Conservation (phyloP, 192 early-diverging fungal species). For the Backusella tuberculispora region DNA sequence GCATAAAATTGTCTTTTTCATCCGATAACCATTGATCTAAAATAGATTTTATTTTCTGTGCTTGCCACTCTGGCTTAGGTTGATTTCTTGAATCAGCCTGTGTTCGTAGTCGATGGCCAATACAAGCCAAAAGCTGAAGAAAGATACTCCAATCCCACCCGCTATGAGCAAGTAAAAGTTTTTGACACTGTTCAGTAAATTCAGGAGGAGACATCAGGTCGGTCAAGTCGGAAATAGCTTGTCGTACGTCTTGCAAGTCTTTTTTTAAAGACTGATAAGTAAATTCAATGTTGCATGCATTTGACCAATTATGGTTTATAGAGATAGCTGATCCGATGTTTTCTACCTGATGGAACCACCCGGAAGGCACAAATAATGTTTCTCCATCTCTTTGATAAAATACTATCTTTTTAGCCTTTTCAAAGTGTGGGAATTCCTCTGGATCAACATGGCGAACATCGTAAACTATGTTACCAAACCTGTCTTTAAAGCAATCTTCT, state of each 20-base stretch:
- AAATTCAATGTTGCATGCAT: slow-evolving; percentile 59
- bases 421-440: slow-evolving; percentile 52
- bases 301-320: slow-evolving; percentile 81
- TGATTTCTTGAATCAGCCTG: not conserved
- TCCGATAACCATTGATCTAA: not conserved
- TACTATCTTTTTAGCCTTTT: slow-evolving; percentile 49
- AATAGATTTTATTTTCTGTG: not conserved
- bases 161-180: slow-evolving; percentile 49
- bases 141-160: slow-evolving; percentile 52
- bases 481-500: slow-evolving; percentile 61
- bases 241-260: slow-evolving; percentile 52
- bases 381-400: slow-evolving; percentile 65
- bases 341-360: slow-evolving; percentile 77
- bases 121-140: not conserved
- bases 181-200: slow-evolving; percentile 52
- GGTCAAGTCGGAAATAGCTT: slow-evolving; percentile 59
- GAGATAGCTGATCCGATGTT: slow-evolving; percentile 74
- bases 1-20: not conserved
- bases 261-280: slow-evolving; percentile 49
- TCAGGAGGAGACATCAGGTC: slow-evolving; percentile 48
- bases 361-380: slow-evolving; percentile 73
- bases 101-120: not conserved
- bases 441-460: slow-evolving; percentile 54
- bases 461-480: slow-evolving; percentile 59
- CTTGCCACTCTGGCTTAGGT: slow-evolving; percentile 11